phyloP scores from a whole-genome alignment of 2,329 filamentous ascomycete species.

The Thelonectria discophora region DNA sequence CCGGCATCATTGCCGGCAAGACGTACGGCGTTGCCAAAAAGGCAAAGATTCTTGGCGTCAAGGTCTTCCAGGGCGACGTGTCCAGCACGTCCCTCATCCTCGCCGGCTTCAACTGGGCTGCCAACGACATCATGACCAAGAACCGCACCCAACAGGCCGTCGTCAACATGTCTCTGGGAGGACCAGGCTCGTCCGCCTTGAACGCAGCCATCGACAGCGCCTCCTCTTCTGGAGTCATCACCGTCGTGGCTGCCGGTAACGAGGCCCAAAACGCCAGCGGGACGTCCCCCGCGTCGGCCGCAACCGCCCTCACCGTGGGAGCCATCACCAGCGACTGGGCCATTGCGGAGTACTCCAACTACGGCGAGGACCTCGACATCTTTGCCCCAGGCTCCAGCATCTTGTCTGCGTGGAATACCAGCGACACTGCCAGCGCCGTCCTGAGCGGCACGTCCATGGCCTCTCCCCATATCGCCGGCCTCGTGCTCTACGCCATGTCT shows the following conservation, averaged over 20 bases:
- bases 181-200: conserved; percentile 54
- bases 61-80: conserved; percentile 51
- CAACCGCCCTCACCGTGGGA: conserved; percentile 47
- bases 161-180: conserved; percentile 66
- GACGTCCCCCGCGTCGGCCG: conserved; percentile 45
- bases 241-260: conserved; percentile 66
- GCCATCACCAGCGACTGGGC: conserved; percentile 50
- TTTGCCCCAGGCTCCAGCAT: conserved; percentile 60
- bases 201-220: conserved; percentile 60
- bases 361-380: conserved; percentile 58
- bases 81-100: conserved; percentile 46
- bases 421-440: conserved; percentile 53
- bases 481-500: conserved; percentile 59
- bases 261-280: conserved; percentile 43
- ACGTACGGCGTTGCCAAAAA: conserved; percentile 56
- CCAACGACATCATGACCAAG: conserved; percentile 54
- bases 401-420: conserved; percentile 58
- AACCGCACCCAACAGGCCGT: conserved; percentile 53
- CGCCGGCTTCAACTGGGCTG: conserved; percentile 53
- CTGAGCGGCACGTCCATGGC: conserved; percentile 73
- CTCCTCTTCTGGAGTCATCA: conserved; percentile 56
- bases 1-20: conserved; percentile 48
- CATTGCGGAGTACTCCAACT: conserved; percentile 61
- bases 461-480: conserved; percentile 67
- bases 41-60: conserved; percentile 55